phyloP scores from a whole-genome alignment of 75 land plant genomes.

The Picea sitchensis region DNA sequence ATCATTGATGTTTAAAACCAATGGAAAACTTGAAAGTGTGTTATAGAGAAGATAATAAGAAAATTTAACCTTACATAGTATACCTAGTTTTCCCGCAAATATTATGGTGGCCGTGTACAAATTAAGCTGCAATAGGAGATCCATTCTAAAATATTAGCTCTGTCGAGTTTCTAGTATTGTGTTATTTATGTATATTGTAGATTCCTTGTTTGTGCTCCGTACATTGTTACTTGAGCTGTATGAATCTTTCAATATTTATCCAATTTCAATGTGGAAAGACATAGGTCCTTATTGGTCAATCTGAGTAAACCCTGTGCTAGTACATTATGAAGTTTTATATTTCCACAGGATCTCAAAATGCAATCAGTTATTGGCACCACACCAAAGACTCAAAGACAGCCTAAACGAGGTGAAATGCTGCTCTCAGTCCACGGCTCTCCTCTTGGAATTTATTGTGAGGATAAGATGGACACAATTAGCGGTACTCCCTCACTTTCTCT shows the following conservation, averaged over 20 bases:
- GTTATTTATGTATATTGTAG: neutral
- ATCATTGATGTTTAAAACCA: neutral
- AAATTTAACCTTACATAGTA: neutral
- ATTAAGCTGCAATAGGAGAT: neutral
- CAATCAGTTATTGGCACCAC: slow-evolving; percentile 43
- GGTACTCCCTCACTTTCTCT: slow-evolving; percentile 18
- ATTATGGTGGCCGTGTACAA: neutral
- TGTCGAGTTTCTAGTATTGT: neutral
- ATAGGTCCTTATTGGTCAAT: neutral
- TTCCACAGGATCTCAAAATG: neutral
- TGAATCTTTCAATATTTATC: neutral
- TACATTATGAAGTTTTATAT: neutral
- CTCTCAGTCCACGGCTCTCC: slow-evolving; percentile 78
- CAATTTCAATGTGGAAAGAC: neutral
- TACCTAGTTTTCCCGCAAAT: neutral
- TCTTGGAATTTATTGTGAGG: slow-evolving; percentile 62
- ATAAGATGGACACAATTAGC: slow-evolving; percentile 55
- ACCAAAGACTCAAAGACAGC: slow-evolving; percentile 58
- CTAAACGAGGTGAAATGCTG: slow-evolving; percentile 68
- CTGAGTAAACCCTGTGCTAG: neutral
- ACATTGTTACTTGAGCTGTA: neutral
- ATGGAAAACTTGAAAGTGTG: neutral
- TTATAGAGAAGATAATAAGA: neutral
- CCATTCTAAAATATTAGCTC: neutral
- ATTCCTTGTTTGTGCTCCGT: neutral